Conservation (phyloP, 345 rosid species). For the Brassica napus region DNA sequence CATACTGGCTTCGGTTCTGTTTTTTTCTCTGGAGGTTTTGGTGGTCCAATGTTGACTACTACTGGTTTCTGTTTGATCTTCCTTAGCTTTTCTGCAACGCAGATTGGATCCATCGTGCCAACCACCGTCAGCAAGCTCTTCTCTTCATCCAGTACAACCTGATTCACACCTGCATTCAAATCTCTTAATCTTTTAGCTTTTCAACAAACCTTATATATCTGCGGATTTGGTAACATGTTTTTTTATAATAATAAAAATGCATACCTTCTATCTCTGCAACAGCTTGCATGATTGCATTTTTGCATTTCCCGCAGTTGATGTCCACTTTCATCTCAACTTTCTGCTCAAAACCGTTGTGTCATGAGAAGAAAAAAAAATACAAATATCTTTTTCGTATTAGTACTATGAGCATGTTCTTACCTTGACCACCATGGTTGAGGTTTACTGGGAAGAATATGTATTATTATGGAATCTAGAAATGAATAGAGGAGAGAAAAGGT, state of each 20-base stretch:
- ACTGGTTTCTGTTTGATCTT: constrained; percentile 38
- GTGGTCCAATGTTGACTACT: constrained; percentile 37
- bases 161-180: constrained; percentile 23
- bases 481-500: background rate
- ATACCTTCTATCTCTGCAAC: constrained; percentile 38
- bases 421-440: constrained; percentile 36
- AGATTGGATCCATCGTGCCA: constrained; percentile 41
- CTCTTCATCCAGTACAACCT: constrained; percentile 32
- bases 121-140: constrained; percentile 40
- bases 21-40: constrained; percentile 25
- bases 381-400: background rate
- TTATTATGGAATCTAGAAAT: background rate
- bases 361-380: background rate
- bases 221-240: background rate
- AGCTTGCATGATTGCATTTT: constrained; percentile 28
- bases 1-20: constrained; percentile 1
- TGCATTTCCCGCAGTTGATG: constrained; percentile 40
- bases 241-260: background rate
- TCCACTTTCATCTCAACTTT: constrained; percentile 38
- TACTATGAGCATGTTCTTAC: constrained; percentile 24
- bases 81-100: constrained; percentile 20
- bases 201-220: background rate
- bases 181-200: too few species aligned
- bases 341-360: constrained; percentile 26
- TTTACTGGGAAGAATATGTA: background rate